Percentiles rank a stretch among this genome's conserved stretches.
Conservation (phyloP, 768 basidiomycete species). For the Amanita muscaria region DNA sequence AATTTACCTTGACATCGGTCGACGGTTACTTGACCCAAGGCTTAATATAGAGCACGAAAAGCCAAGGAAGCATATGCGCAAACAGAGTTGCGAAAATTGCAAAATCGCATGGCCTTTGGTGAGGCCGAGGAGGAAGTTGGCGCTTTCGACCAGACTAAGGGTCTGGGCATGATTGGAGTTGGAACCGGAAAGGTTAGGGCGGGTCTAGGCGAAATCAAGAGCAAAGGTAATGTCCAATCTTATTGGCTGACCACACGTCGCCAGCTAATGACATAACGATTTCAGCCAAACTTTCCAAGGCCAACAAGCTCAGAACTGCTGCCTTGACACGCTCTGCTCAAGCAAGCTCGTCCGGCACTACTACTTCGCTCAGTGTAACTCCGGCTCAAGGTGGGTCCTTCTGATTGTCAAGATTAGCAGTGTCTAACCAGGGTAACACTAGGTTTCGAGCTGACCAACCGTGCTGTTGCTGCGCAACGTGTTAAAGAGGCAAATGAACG, state of each 20-base stretch:
- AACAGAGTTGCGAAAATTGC: slow-evolving; percentile 92
- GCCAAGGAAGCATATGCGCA: slow-evolving; percentile 98
- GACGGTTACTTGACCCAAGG: background rate
- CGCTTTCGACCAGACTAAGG: slow-evolving; percentile 95
- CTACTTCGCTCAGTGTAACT: slow-evolving; percentile 89
- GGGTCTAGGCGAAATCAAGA: slow-evolving; percentile 80
- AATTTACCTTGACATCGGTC: slow-evolving; percentile 9
- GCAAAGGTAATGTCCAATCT: slow-evolving; percentile 55
- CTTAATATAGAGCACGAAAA: slow-evolving; percentile 68
- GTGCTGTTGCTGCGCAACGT: slow-evolving; percentile 71
- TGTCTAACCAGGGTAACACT: slow-evolving; percentile 1
- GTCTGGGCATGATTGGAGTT: slow-evolving; percentile 92
- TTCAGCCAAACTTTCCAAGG: slow-evolving; percentile 90
- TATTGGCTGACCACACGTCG: background rate
- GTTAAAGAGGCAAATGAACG: slow-evolving; percentile 95
- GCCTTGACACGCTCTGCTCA: slow-evolving; percentile 73
- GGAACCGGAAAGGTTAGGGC: slow-evolving; percentile 86
- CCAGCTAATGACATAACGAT: background rate
- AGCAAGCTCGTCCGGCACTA: slow-evolving; percentile 64
- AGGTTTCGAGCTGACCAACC: slow-evolving; percentile 95
- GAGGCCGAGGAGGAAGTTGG: slow-evolving; percentile 95
- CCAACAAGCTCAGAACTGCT: slow-evolving; percentile 84
- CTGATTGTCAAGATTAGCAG: background rate
- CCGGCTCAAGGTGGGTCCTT: slow-evolving; percentile 76
- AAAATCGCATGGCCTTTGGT: slow-evolving; percentile 95